A percentile compares a stretch with the other conserved stretches of the same genome.
These are phyloP conservation scores for Schoenoplectus triqueter DNA, from an alignment of 202 grass and related monocot species.

Conservation along the genomic window DNA sequence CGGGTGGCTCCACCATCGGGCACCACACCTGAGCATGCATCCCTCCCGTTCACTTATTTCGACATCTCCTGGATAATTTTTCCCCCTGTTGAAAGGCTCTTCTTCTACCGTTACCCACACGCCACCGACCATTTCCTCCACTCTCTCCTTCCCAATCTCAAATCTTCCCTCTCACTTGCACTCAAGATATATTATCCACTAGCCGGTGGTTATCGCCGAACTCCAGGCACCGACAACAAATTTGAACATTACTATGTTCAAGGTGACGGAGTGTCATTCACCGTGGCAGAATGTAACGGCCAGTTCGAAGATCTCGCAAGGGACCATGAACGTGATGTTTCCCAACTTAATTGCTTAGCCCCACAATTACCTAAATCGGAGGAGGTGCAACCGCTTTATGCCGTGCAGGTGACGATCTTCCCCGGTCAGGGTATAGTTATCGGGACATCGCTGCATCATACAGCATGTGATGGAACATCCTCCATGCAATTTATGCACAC, in stretches of 20 bases:
- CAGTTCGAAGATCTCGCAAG: constrained; percentile 21
- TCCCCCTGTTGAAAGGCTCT: constrained; percentile 42
- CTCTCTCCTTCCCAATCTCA: constrained; percentile 54
- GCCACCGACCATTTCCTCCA: constrained; percentile 50
- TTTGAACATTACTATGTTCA: constrained; percentile 50
- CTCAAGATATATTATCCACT: constrained; percentile 65
- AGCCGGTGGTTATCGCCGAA: constrained; percentile 48
- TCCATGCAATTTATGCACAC: constrained; percentile 41
- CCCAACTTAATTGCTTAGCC: constrained; percentile 22
- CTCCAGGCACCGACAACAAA: constrained; percentile 32
- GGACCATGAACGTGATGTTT: constrained; percentile 3
- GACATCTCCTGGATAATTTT: constrained; percentile 27
- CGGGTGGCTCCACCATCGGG: neutral
- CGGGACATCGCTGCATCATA: constrained; percentile 40
- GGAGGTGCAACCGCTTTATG: constrained; percentile 19
- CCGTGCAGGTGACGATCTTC: constrained; percentile 36
- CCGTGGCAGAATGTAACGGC: neutral
- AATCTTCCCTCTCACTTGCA: constrained; percentile 72
- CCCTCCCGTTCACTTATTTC: constrained; percentile 44
- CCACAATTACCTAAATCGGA: constrained; percentile 16
- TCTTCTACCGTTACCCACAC: constrained; percentile 42
- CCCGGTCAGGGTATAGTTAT: constrained; percentile 30
- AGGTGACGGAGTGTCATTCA: constrained; percentile 42
- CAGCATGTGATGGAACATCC: constrained; percentile 33
- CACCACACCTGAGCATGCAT: neutral